Evolutionary conservation across 345 rosid genomes (phyloP), one percentile per base, ranked within the genome.

Genomic region (Euphorbia peplus): DNA sequence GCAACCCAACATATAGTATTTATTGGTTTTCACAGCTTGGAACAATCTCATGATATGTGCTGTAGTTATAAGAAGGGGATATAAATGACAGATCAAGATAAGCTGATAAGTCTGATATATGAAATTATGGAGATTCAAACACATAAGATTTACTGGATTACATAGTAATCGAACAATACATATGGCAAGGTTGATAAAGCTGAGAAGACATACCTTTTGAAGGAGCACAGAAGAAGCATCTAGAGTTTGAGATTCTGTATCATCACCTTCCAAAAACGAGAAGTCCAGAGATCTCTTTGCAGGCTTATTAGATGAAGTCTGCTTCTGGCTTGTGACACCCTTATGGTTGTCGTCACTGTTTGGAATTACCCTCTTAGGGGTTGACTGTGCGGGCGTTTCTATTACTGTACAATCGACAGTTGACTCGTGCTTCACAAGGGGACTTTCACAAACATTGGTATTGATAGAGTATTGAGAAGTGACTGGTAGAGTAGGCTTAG

Each of bases 321-420:
- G 58, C 46, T 63, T 69, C 51, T 64, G 70, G 24, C 54, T 65
- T 47, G 63, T 32, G 21, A 19, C 42, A 5, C 46, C 37, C 29
- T 60, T 75, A 25, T 25, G 68, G 66, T 71, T 60, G 14, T 68
- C 71, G 32, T 83, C 81, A 74, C 69, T 63, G 32, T 56, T 32
- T 25, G 83, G 58, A 18, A 76, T 64, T 60, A 75, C 78, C 68
- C 81, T 78, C 76, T 55, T 76, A 24, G 83, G 87, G 21, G 74
- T 76, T 67, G 79, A 39, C 71, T 83, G 87, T 60, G 81, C 83
- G 50, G 89, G 87, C 8, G 87, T 85, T 69, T 81, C 72, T 50
- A 80, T 25, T 39, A 32, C 63, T 47, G 56, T 72, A 67, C 25
- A 47, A 70, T 55, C 78, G 64, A 58, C 51, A 63, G 78, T 47